phyloP scores from a whole-genome alignment of 768 basidiomycete genomes.

The Favolaschia claudopus region DNA sequence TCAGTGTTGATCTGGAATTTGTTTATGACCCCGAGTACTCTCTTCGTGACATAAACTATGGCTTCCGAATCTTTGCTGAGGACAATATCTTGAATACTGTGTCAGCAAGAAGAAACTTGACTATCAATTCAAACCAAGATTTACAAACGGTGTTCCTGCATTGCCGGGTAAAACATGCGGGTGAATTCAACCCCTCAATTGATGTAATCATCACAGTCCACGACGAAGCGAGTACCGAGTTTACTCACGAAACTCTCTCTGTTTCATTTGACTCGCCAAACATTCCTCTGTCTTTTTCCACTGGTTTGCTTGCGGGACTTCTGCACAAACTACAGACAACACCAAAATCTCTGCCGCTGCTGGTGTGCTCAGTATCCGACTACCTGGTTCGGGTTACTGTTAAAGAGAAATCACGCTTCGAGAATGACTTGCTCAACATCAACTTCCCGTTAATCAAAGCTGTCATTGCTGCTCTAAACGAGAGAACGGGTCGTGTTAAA shows the following conservation, averaged over 20 bases:
- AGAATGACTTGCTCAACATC: neutral
- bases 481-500: neutral
- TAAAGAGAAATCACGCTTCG: neutral
- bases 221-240: neutral
- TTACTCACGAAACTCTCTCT: neutral
- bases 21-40: neutral
- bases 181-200: neutral
- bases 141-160: neutral
- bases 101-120: neutral
- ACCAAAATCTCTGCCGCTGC: too few species aligned
- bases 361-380: neutral
- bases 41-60: neutral
- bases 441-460: neutral
- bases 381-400: neutral
- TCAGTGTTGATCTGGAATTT: neutral
- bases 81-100: neutral
- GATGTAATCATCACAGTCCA: neutral
- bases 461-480: neutral
- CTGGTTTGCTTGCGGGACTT: neutral
- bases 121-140: neutral
- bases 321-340: neutral
- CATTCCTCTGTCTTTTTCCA: neutral
- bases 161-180: neutral
- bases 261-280: neutral
- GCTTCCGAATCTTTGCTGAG: neutral